phyloP scores from a whole-genome alignment of 2,329 filamentous ascomycete genomes.

The Xylaria polymorpha region DNA sequence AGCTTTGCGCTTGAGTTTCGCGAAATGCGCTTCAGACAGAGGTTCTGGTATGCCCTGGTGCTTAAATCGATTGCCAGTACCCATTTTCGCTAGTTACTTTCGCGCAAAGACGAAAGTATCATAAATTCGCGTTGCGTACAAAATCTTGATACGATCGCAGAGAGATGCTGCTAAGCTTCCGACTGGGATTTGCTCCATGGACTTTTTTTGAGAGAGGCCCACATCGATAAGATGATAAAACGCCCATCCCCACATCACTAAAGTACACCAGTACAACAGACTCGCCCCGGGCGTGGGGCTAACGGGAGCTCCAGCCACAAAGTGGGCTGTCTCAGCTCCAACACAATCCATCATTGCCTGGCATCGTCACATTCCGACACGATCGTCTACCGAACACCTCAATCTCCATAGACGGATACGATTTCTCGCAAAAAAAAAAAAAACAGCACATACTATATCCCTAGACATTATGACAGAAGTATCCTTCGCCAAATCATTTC shows the following conservation, averaged over 20 bases:
- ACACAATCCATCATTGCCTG: conserved; percentile 11
- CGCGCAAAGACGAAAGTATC: conserved; percentile 4
- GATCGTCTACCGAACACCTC: conserved; percentile 1
- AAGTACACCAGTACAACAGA: background rate
- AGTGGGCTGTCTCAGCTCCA: conserved; percentile 39
- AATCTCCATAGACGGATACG: background rate
- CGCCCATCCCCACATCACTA: conserved; percentile 6
- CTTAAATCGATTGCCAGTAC: conserved; percentile 89
- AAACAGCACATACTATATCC: background rate
- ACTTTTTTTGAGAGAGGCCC: conserved; percentile 44
- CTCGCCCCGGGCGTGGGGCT: conserved; percentile 3
- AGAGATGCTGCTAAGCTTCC: conserved; percentile 21
- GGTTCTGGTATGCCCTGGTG: conserved; percentile 83
- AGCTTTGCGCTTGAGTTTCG: conserved; percentile 86
- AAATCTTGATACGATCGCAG: conserved; percentile 18
- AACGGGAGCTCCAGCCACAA: conserved; percentile 44
- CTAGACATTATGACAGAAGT: conserved; percentile 77
- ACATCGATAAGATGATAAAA: conserved; percentile 48
- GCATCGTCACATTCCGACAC: conserved; percentile 28
- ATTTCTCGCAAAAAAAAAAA: background rate
- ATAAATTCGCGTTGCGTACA: conserved; percentile 9
- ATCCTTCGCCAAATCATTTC: conserved; percentile 84
- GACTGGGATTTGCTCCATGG: conserved; percentile 35
- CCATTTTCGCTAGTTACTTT: conserved; percentile 69
- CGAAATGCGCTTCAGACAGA: conserved; percentile 82